These are phyloP conservation scores for Boletus speciosus DNA, from an alignment of 768 basidiomycete genomes.

Conservation along the genomic window DNA sequence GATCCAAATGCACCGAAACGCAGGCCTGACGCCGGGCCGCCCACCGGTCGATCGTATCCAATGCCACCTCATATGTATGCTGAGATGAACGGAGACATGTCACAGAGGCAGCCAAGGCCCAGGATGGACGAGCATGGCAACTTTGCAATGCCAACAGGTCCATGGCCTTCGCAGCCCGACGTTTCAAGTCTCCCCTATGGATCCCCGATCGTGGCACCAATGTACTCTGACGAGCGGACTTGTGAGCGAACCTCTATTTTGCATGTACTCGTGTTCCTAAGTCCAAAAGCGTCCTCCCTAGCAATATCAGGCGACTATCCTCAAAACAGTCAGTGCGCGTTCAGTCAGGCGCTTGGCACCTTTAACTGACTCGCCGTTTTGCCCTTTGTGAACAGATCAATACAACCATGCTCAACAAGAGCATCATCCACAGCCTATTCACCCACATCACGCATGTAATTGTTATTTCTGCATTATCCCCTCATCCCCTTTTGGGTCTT, in stretches of 20 bases:
- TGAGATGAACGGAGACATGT: slow-evolving; percentile 34
- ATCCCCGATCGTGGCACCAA: slow-evolving; percentile 41
- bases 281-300: slow-evolving; percentile 22
- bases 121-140: slow-evolving; percentile 32
- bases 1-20: slow-evolving; percentile 36
- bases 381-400: slow-evolving; percentile 23
- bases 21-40: slow-evolving; percentile 32
- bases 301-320: slow-evolving; percentile 44
- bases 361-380: slow-evolving; percentile 14
- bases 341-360: slow-evolving; percentile 1
- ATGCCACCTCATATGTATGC: slow-evolving; percentile 33
- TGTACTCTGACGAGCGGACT: slow-evolving; percentile 58
- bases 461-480: slow-evolving; percentile 21
- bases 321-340: slow-evolving; percentile 39
- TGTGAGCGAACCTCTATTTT: slow-evolving; percentile 35
- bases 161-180: slow-evolving; percentile 36
- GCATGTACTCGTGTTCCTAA: slow-evolving; percentile 12
- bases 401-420: slow-evolving; percentile 34
- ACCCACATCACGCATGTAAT: slow-evolving; percentile 32
- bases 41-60: slow-evolving; percentile 34
- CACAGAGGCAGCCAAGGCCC: slow-evolving; percentile 23
- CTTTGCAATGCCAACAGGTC: slow-evolving; percentile 27
- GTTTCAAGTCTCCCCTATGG: slow-evolving; percentile 38
- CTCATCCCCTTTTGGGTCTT: slow-evolving; percentile 21
- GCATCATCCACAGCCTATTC: slow-evolving; percentile 29